phyloP scores from a whole-genome alignment of 495 filamentous ascomycete species.

The Daldinia grandis region DNA sequence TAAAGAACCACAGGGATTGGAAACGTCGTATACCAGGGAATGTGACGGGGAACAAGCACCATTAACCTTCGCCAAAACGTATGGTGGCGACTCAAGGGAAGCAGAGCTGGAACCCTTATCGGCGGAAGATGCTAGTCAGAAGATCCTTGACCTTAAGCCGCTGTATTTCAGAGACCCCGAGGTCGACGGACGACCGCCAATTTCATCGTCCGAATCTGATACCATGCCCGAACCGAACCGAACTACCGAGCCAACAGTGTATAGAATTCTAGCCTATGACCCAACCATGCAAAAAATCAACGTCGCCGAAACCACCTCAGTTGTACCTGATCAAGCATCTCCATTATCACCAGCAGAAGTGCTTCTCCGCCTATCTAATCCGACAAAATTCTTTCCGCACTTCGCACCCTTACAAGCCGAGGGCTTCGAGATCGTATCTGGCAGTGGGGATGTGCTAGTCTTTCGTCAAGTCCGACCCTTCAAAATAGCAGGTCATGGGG shows the following conservation, averaged over 20 bases:
- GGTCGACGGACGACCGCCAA: slow-evolving; percentile 37
- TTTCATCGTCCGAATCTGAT: slow-evolving; percentile 4
- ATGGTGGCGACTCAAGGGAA: slow-evolving; percentile 32
- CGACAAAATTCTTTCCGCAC: slow-evolving; percentile 75
- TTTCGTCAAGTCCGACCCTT: slow-evolving; percentile 65
- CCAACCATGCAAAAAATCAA: slow-evolving; percentile 66
- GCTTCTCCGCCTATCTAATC: slow-evolving; percentile 71
- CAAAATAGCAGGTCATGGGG: slow-evolving; percentile 34
- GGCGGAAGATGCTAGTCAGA: slow-evolving; percentile 8
- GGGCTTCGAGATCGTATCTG: slow-evolving; percentile 78
- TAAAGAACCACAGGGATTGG: slow-evolving; percentile 49
- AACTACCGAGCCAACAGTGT: slow-evolving; percentile 55
- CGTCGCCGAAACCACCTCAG: slow-evolving; percentile 69
- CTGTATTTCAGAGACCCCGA: slow-evolving; percentile 37
- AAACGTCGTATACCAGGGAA: slow-evolving; percentile 50
- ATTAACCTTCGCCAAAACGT: slow-evolving; percentile 42
- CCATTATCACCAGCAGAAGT: slow-evolving; percentile 67
- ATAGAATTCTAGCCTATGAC: slow-evolving; percentile 80
- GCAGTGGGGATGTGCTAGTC: slow-evolving; percentile 73
- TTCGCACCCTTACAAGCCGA: slow-evolving; percentile 69
- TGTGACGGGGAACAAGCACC: slow-evolving; percentile 36
- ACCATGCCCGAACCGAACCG: slow-evolving; percentile 15
- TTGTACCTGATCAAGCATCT: slow-evolving; percentile 55
- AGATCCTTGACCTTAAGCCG: slow-evolving; percentile 19
- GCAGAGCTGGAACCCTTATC: slow-evolving; percentile 1